Percentiles rank a stretch among this genome's conserved stretches.
phyloP scores from a whole-genome alignment of 768 basidiomycete species.

The Mycena vulgaris region DNA sequence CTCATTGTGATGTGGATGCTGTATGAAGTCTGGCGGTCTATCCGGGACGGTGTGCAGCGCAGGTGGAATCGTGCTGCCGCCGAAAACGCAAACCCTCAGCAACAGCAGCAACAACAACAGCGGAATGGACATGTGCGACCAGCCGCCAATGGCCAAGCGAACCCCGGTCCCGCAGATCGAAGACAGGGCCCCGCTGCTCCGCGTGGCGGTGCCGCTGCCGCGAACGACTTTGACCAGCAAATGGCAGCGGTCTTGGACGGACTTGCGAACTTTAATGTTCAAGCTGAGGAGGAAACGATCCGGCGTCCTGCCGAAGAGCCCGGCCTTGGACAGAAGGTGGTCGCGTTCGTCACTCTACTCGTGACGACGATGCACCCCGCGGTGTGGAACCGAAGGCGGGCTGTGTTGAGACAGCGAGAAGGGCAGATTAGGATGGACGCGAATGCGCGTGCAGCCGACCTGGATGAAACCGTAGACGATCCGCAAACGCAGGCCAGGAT shows the following conservation, averaged over 20 bases:
- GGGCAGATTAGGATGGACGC: conserved; percentile 78
- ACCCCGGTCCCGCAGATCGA: conserved; percentile 24
- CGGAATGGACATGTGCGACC: conserved; percentile 35
- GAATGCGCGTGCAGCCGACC: conserved; percentile 56
- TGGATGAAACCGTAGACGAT: conserved; percentile 46
- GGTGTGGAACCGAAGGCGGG: conserved; percentile 78
- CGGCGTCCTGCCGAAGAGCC: conserved; percentile 60
- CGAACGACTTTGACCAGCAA: conserved; percentile 44
- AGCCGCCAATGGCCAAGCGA: conserved; percentile 25
- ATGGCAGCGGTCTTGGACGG: conserved; percentile 59
- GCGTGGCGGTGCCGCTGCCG: conserved; percentile 28
- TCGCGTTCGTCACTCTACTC: conserved; percentile 70
- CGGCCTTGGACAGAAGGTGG: conserved; percentile 62
- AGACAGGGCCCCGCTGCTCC: conserved; percentile 17
- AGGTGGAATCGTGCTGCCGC: conserved; percentile 54
- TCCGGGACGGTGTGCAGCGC: conserved; percentile 63
- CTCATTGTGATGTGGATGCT: conserved; percentile 79
- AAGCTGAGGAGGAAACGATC: conserved; percentile 68
- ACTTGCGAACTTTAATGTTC: conserved; percentile 71
- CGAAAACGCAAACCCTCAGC: conserved; percentile 41
- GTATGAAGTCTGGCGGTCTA: conserved; percentile 83
- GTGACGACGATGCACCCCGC: conserved; percentile 79
- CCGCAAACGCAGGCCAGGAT: conserved; percentile 51
- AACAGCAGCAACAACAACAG: conserved; percentile 46
- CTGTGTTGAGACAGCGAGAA: conserved; percentile 72